phyloP scores from a whole-genome alignment of 441 rosid genomes.

The Jatropha podagrica region DNA sequence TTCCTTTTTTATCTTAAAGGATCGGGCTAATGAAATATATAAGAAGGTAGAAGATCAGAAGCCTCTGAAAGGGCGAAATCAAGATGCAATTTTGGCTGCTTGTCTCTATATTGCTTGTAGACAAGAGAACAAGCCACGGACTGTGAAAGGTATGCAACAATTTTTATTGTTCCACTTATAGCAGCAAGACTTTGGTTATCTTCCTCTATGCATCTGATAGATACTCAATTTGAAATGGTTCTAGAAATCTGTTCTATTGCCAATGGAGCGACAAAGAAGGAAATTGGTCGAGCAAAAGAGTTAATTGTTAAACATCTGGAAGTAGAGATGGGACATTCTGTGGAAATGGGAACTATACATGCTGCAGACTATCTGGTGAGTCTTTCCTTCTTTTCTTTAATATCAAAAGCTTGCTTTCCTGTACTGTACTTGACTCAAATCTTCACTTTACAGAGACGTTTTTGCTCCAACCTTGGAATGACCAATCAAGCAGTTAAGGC shows the following conservation, averaged over 20 bases:
- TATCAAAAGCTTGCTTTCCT: background rate
- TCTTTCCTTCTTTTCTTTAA: conserved; percentile 6
- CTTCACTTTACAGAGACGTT: conserved; percentile 30
- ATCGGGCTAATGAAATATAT: conserved; percentile 37
- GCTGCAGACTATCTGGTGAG: conserved; percentile 60
- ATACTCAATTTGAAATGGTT: conserved; percentile 11
- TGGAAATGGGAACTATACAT: conserved; percentile 29
- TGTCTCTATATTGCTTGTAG: conserved; percentile 38
- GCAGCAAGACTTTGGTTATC: conserved; percentile 14
- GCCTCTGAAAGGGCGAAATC: conserved; percentile 29
- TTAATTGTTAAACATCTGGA: conserved; percentile 29
- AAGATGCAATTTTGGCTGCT: conserved; percentile 31
- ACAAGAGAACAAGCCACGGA: conserved; percentile 40
- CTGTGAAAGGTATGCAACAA: conserved; percentile 24
- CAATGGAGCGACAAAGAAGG: conserved; percentile 35
- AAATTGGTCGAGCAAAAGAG: conserved; percentile 36
- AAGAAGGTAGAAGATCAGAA: conserved; percentile 30
- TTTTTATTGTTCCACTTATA: conserved; percentile 29
- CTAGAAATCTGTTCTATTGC: conserved; percentile 29
- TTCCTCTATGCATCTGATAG: background rate
- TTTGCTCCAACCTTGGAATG: conserved; percentile 46
- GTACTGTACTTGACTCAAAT: background rate
- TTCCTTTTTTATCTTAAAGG: conserved; percentile 1
- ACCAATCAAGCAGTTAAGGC: conserved; percentile 38
- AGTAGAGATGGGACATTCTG: conserved; percentile 25